These are phyloP conservation scores for Bipolaris gigantea DNA, from an alignment of 2,329 filamentous ascomycete genomes.

Conservation along the genomic window DNA sequence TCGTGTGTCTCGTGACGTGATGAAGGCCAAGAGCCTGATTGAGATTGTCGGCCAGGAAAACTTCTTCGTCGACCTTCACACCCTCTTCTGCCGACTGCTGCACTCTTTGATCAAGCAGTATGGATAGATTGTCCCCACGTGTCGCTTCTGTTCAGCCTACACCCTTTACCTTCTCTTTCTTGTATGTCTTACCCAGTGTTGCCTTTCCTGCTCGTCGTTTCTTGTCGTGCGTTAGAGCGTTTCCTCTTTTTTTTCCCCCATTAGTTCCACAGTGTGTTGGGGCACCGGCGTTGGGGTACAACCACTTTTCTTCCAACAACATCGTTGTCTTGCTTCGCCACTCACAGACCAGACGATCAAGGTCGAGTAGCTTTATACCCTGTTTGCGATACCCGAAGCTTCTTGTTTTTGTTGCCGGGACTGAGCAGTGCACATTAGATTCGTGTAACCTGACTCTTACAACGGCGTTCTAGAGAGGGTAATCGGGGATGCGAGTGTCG, in stretches of 20 bases:
- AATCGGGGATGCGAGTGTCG: conserved; percentile 8
- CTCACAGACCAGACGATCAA: not conserved
- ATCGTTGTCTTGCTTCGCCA: conserved; percentile 7
- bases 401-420: conserved; percentile 16
- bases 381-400: conserved; percentile 30
- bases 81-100: conserved; percentile 51
- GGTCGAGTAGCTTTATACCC: conserved; percentile 27
- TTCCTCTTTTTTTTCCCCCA: conserved; percentile 12
- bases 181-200: conserved; percentile 20
- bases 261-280: conserved; percentile 29
- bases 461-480: conserved; percentile 9
- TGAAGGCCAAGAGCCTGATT: conserved; percentile 58
- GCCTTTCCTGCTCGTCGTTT: not conserved
- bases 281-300: conserved; percentile 22
- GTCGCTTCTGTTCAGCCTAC: conserved; percentile 4
- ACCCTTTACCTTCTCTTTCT: conserved; percentile 21
- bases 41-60: conserved; percentile 62
- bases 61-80: conserved; percentile 61
- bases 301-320: conserved; percentile 4
- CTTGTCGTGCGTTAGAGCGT: conserved; percentile 14
- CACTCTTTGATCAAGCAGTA: conserved; percentile 46
- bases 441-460: conserved; percentile 14
- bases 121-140: conserved; percentile 24
- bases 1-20: conserved; percentile 54
- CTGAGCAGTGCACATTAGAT: conserved; percentile 20